These are phyloP conservation scores for Botrytis cinerea DNA, from an alignment of 2,329 filamentous ascomycete species.

Conservation along the genomic window DNA sequence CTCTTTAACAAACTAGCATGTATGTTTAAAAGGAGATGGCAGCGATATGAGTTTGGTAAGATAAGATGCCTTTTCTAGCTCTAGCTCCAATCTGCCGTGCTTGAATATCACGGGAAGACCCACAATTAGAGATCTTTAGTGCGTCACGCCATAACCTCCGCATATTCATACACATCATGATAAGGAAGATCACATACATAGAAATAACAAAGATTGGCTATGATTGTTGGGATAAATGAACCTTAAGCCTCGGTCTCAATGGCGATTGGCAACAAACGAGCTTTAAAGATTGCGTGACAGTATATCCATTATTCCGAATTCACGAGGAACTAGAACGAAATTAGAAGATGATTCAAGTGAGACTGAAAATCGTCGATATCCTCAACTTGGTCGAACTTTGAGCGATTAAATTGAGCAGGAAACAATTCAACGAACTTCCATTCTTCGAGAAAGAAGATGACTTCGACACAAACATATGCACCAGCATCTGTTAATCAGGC, in stretches of 20 bases:
- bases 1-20: no score
- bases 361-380: background rate
- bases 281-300: constrained; percentile 16
- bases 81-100: background rate
- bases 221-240: background rate
- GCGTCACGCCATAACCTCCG: constrained; percentile 14
- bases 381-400: background rate
- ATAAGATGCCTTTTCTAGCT: background rate
- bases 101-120: background rate
- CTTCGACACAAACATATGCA: constrained; percentile 26
- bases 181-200: background rate
- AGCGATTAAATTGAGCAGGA: background rate
- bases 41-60: background rate
- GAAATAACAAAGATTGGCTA: constrained; percentile 3
- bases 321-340: background rate
- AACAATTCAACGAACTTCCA: background rate
- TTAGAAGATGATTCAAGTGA: constrained; percentile 1
- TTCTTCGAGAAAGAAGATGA: background rate
- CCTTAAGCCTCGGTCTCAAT: background rate
- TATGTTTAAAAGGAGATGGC: no score
- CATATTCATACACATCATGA: constrained; percentile 20
- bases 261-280: background rate
- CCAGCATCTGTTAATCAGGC: constrained; percentile 32
- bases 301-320: constrained; percentile 15
- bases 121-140: constrained; percentile 14